phyloP scores from a whole-genome alignment of 495 filamentous ascomycete species.

The Staphylotrichum longicolle region DNA sequence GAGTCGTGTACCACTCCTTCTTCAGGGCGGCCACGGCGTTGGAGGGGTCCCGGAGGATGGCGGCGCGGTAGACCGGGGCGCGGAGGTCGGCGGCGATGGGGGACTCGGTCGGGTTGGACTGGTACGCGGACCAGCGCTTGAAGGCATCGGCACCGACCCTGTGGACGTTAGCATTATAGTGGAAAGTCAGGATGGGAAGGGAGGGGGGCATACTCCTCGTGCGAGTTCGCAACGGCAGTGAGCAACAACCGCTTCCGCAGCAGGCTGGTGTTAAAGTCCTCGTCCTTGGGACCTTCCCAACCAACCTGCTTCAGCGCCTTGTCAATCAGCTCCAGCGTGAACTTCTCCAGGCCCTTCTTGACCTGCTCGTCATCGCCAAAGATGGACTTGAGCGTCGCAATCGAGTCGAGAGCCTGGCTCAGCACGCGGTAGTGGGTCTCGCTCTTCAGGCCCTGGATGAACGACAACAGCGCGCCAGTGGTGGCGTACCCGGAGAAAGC shows the following conservation, averaged over 20 bases:
- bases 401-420: constrained; percentile 70
- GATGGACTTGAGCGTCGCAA: constrained; percentile 54
- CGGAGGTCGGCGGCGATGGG: constrained; percentile 81
- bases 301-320: constrained; percentile 74
- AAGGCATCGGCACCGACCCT: constrained; percentile 69
- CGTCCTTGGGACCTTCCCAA: constrained; percentile 72
- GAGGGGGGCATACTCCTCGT: constrained; percentile 58
- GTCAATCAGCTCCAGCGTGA: constrained; percentile 66
- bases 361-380: constrained; percentile 55
- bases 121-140: constrained; percentile 72
- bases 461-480: constrained; percentile 72
- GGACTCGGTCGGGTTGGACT: constrained; percentile 57
- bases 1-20: constrained; percentile 75
- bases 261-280: constrained; percentile 78
- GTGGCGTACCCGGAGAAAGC: constrained; percentile 81
- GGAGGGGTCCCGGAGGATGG: constrained; percentile 63
- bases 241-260: constrained; percentile 76
- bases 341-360: constrained; percentile 64
- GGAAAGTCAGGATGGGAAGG: background rate
- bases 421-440: constrained; percentile 88
- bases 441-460: constrained; percentile 75
- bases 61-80: constrained; percentile 72
- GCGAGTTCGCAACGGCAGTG: constrained; percentile 68
- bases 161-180: constrained; percentile 10
- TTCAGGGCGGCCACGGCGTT: constrained; percentile 70